A percentile compares a stretch with the other conserved stretches of the same genome.
Conservation (phyloP, 805 yeast species). For the Metschnikowia lachancei region DNA sequence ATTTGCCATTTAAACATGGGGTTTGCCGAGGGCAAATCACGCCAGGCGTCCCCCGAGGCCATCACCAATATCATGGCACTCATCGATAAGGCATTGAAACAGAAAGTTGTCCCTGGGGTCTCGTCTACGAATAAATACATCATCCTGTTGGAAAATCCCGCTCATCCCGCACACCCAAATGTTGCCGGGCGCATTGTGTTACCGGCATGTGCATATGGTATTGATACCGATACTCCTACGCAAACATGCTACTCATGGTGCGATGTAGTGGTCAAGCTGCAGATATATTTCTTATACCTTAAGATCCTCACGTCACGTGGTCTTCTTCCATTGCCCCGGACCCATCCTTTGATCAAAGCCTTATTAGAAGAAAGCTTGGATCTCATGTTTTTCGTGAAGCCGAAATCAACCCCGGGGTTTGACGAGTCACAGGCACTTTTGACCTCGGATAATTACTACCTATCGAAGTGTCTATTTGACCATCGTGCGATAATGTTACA, state of each 20-base stretch:
- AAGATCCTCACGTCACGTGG: constrained; percentile 25
- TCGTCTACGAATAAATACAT: constrained; percentile 8
- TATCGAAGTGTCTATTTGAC: constrained; percentile 23
- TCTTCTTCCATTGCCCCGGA: constrained; percentile 21
- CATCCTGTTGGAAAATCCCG: constrained; percentile 15
- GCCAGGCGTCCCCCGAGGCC: constrained; percentile 15
- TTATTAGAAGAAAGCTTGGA: constrained; percentile 18
- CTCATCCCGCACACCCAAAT: constrained; percentile 18
- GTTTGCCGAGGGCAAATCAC: constrained; percentile 2
- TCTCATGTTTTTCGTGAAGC: constrained; percentile 21
- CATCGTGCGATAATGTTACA: constrained; percentile 26
- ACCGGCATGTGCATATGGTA: constrained; percentile 19
- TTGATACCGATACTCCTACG: constrained; percentile 9
- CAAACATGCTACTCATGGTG: constrained; percentile 25
- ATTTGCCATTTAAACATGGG: constrained; percentile 10
- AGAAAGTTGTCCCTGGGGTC: constrained; percentile 17
- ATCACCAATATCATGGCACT: constrained; percentile 17
- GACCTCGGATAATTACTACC: constrained; percentile 19
- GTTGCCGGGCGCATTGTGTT: constrained; percentile 8
- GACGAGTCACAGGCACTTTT: constrained; percentile 14
- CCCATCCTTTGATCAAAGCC: constrained; percentile 24
- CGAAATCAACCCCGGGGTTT: constrained; percentile 8
- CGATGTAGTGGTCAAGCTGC: constrained; percentile 25
- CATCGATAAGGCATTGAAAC: constrained; percentile 16
- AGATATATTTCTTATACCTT: constrained; percentile 23